A percentile compares a stretch with the other conserved stretches of the same genome.
phyloP scores from a whole-genome alignment of 139 green algal species.

The Chlorella ohadii region DNA sequence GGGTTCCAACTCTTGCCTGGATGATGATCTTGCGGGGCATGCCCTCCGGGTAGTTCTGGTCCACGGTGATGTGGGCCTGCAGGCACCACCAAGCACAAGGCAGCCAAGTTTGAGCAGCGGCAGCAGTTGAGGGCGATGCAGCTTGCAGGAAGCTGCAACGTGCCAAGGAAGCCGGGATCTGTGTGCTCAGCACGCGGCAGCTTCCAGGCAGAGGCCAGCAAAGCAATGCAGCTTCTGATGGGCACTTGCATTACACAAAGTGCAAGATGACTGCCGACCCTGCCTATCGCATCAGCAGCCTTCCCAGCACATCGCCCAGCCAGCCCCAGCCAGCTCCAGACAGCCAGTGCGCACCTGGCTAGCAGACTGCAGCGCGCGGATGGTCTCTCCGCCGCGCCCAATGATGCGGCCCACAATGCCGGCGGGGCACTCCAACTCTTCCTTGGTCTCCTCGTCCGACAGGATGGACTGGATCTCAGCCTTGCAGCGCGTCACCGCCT shows the following conservation, averaged over 20 bases:
- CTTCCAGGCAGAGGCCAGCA: no score
- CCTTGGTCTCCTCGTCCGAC: constrained; percentile 41
- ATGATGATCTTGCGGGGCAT: constrained; percentile 76
- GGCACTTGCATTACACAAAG: no score
- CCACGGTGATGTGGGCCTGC: constrained; percentile 53
- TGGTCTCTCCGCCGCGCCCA: constrained; percentile 96
- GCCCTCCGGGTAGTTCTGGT: constrained; percentile 67
- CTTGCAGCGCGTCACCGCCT: constrained; percentile 19
- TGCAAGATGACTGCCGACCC: no score
- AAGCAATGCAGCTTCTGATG: no score
- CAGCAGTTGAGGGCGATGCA: neutral
- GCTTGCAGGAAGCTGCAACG: no score
- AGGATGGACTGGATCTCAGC: constrained; percentile 45
- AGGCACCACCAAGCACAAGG: constrained; percentile 7
- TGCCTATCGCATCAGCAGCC: no score
- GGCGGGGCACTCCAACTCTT: constrained; percentile 75
- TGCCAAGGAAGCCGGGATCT: no score
- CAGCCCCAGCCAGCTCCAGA: neutral
- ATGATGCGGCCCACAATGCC: constrained; percentile 95
- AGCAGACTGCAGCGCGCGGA: constrained; percentile 91
- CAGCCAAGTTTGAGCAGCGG: neutral
- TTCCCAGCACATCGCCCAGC: neutral
- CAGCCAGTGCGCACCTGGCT: constrained; percentile 45
- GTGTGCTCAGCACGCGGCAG: no score
- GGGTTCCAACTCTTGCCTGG: neutral